Evolutionary conservation across 768 basidiomycete species (phyloP).

Genomic region (Russula griseocarnosa): DNA sequence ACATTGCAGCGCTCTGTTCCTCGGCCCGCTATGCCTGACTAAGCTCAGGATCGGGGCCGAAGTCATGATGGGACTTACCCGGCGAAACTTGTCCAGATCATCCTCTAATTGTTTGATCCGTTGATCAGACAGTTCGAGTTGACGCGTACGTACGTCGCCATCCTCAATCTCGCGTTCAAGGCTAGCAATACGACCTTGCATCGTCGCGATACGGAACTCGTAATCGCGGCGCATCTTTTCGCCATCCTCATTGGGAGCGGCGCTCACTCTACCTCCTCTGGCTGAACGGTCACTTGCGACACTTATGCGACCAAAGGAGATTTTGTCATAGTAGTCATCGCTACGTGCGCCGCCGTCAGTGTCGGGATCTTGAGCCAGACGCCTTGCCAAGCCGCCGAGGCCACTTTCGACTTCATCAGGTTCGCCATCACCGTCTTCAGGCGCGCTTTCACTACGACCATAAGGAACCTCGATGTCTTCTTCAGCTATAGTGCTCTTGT

Average conservation of each 20-base stretch:
- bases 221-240: constrained; percentile 82
- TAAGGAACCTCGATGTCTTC: constrained; percentile 96
- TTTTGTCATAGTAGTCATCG: constrained; percentile 71
- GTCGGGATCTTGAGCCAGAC: constrained; percentile 54
- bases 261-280: constrained; percentile 35
- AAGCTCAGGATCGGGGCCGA: background rate
- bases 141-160: constrained; percentile 50
- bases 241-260: constrained; percentile 51
- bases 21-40: constrained; percentile 56
- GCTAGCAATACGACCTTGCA: constrained; percentile 71
- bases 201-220: constrained; percentile 88
- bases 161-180: constrained; percentile 72
- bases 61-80: constrained; percentile 42
- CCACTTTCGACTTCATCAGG: constrained; percentile 36
- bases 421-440: constrained; percentile 32
- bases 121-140: constrained; percentile 52
- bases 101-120: constrained; percentile 66
- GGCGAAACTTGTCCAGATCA: constrained; percentile 66
- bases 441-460: constrained; percentile 49
- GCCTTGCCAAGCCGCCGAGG: constrained; percentile 59
- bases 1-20: constrained; percentile 64
- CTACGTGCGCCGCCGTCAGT: constrained; percentile 45
- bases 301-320: constrained; percentile 61
- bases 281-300: constrained; percentile 61
- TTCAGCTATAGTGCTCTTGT: constrained; percentile 93